A percentile compares a stretch with the other conserved stretches of the same genome.
phyloP scores from a whole-genome alignment of 2,329 filamentous ascomycete species.

The Xylariomycetidae sp. region DNA sequence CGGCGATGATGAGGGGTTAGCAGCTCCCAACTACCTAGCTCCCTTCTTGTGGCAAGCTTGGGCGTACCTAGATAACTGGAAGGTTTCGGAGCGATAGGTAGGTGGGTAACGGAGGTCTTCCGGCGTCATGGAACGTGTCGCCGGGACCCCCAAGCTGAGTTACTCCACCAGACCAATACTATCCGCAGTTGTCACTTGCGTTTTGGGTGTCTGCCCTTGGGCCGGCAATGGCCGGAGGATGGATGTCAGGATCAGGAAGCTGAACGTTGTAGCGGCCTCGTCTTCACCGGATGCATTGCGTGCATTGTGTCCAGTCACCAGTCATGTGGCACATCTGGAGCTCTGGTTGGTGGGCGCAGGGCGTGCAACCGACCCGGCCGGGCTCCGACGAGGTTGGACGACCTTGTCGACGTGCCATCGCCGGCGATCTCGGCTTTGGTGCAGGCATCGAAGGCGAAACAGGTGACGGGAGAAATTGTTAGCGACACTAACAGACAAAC shows the following conservation, averaged over 20 bases:
- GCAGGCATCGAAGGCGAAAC: constrained; percentile 13
- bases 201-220: too few species aligned
- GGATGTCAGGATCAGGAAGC: constrained; percentile 8
- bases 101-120: constrained; percentile 13
- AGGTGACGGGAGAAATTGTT: constrained; percentile 8
- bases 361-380: neutral
- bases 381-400: constrained; percentile 14
- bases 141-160: constrained; percentile 13
- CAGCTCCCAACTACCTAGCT: too few species aligned
- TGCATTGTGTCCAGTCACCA: constrained; percentile 4
- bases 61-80: too few species aligned
- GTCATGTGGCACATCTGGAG: constrained; percentile 20
- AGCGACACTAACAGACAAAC: constrained; percentile 11
- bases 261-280: constrained; percentile 25
- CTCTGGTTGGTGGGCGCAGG: constrained; percentile 22
- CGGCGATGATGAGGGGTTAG: too few species aligned
- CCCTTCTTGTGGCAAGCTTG: too few species aligned
- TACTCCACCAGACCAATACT: constrained; percentile 14
- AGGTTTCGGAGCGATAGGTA: too few species aligned
- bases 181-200: constrained; percentile 11
- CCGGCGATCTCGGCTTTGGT: constrained; percentile 21
- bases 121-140: constrained; percentile 28
- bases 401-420: constrained; percentile 15
- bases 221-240: constrained; percentile 14
- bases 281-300: constrained; percentile 11